Evolutionary conservation across 2,329 filamentous ascomycete species (phyloP).

Genomic region (Lecanoromycetidae sp.): DNA sequence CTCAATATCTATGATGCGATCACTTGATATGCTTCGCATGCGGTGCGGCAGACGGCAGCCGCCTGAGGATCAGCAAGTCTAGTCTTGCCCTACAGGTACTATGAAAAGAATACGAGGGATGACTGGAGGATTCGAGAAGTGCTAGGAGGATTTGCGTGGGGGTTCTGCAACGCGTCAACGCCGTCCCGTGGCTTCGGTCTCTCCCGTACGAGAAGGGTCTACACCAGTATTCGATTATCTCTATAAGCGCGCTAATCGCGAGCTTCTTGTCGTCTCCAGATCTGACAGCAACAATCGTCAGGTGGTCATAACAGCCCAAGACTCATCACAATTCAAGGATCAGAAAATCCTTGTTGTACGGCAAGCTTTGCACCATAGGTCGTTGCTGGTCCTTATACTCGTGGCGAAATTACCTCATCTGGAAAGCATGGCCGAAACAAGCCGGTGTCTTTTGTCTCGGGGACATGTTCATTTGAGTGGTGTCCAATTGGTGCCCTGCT

Average conservation of each 20-base stretch:
- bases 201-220: not conserved
- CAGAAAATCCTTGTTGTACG: no score
- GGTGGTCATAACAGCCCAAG: no score
- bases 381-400: no score
- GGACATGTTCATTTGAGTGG: no score
- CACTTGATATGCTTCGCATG: not conserved
- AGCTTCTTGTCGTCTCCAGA: no score
- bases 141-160: slow-evolving; percentile 1
- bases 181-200: not conserved
- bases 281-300: no score
- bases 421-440: no score
- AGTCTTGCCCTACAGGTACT: not conserved
- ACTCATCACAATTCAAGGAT: no score
- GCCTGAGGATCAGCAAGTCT: not conserved
- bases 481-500: no score
- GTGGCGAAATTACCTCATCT: no score
- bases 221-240: not conserved
- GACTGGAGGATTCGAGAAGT: not conserved
- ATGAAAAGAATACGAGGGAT: not conserved
- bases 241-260: not conserved
- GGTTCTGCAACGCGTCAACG: not conserved
- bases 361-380: no score
- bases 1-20: not conserved
- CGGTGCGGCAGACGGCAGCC: not conserved
- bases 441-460: no score